phyloP scores from a whole-genome alignment of 441 rosid genomes.

The Aleurites moluccanus region DNA sequence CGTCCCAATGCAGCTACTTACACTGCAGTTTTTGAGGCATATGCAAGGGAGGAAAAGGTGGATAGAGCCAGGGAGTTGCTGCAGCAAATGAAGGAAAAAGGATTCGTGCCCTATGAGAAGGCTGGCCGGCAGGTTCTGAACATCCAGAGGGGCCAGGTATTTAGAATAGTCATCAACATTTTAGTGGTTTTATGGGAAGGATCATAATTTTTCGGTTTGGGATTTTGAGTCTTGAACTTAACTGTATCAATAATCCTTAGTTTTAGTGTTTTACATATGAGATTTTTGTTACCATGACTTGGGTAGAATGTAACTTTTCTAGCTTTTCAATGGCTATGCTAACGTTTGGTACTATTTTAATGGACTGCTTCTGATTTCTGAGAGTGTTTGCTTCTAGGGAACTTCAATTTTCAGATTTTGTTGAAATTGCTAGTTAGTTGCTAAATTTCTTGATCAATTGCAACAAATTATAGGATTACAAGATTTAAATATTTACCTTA shows the following conservation, averaged over 20 bases:
- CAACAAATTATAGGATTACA: no score
- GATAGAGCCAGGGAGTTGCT: constrained; percentile 43
- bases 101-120: constrained; percentile 51
- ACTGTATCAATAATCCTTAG: neutral
- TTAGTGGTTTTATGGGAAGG: constrained; percentile 16
- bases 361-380: neutral
- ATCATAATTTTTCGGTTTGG: neutral
- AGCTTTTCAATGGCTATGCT: neutral
- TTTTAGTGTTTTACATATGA: neutral
- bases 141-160: constrained; percentile 43
- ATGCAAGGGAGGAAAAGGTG: constrained; percentile 40
- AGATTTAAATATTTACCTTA: no score
- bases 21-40: constrained; percentile 53
- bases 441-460: no score
- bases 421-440: no score
- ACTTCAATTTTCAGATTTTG: neutral
- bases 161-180: constrained; percentile 41
- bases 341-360: neutral
- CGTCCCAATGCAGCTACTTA: constrained; percentile 51
- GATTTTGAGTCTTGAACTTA: neutral
- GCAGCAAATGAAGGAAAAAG: constrained; percentile 45
- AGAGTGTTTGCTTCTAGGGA: neutral
- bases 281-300: no score
- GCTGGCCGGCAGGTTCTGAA: constrained; percentile 42
- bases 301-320: neutral